Evolutionary conservation across 805 yeast genomes (phyloP).

Genomic region (Cyberlindnera lachancei): DNA sequence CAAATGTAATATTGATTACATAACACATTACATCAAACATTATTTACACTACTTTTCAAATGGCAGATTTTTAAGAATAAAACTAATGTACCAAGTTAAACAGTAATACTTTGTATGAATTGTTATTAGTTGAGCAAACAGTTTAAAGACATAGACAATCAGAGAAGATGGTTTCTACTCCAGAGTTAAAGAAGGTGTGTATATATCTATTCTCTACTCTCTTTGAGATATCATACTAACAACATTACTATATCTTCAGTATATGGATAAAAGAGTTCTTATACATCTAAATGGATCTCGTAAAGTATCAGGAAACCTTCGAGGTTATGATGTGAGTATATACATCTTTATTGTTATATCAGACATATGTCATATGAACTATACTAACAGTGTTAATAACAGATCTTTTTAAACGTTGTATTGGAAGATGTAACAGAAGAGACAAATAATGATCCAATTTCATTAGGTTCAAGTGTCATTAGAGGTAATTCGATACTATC

Average conservation of each 20-base stretch:
- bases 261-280: slow-evolving; percentile 68
- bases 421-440: slow-evolving; percentile 66
- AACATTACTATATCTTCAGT: slow-evolving; percentile 37
- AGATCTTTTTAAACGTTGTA: slow-evolving; percentile 64
- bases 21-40: no score
- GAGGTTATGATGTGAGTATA: slow-evolving; percentile 61
- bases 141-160: no score
- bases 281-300: slow-evolving; percentile 76
- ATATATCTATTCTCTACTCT: no score
- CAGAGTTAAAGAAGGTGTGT: slow-evolving; percentile 50
- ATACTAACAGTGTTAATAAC: slow-evolving; percentile 2
- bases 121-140: no score
- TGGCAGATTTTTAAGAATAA: no score
- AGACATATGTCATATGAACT: background rate
- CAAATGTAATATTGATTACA: no score
- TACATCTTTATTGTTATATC: background rate
- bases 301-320: slow-evolving; percentile 67
- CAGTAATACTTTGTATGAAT: no score
- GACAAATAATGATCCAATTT: slow-evolving; percentile 36
- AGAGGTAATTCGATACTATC: slow-evolving; percentile 76
- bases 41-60: no score
- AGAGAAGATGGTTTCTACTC: slow-evolving; percentile 54
- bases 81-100: no score
- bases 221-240: no score
- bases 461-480: slow-evolving; percentile 63